A percentile compares a stretch with the other conserved stretches of the same genome.
phyloP scores from a whole-genome alignment of 2,329 filamentous ascomycete genomes.

The Tolypocladium paradoxum region DNA sequence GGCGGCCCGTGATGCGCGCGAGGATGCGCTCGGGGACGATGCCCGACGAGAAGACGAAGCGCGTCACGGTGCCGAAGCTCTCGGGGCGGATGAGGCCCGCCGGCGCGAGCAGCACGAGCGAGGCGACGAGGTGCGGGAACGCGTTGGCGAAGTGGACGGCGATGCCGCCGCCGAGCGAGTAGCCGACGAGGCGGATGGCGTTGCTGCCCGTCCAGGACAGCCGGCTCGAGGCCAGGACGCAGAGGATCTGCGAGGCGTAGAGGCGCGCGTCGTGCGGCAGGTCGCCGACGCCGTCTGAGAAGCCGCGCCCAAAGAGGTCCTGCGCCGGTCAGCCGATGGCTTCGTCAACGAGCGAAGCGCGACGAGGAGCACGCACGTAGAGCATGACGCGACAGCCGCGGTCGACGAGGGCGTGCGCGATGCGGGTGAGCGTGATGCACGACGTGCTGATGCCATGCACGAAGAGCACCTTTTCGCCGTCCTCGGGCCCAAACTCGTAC shows the following conservation, averaged over 20 bases:
- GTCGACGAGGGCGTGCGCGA: constrained; percentile 57
- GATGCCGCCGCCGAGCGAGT: constrained; percentile 74
- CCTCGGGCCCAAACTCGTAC: constrained; percentile 71
- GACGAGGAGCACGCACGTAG: constrained; percentile 37
- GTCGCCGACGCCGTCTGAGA: constrained; percentile 52
- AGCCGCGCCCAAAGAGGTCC: constrained; percentile 62
- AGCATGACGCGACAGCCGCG: constrained; percentile 71
- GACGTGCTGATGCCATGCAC: constrained; percentile 80
- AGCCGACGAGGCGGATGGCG: constrained; percentile 61
- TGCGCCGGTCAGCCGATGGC: constrained; percentile 12
- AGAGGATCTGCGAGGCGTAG: constrained; percentile 61
- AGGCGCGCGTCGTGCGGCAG: constrained; percentile 63
- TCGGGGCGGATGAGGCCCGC: constrained; percentile 57
- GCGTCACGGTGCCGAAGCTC: constrained; percentile 38
- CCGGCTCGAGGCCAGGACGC: constrained; percentile 58
- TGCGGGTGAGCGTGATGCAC: constrained; percentile 57
- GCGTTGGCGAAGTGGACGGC: constrained; percentile 62
- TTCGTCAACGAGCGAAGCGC: constrained; percentile 4
- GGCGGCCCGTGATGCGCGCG: constrained; percentile 32
- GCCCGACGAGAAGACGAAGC: constrained; percentile 43
- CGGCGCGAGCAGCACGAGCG: constrained; percentile 68
- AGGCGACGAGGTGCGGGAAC: constrained; percentile 59
- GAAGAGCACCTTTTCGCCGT: constrained; percentile 64
- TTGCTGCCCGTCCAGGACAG: constrained; percentile 52
- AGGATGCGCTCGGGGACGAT: constrained; percentile 42